Base-by-base conservation (phyloP, 2,329 filamentous ascomycete genomes). In the Pseudogymnoascus sp. region DNA sequence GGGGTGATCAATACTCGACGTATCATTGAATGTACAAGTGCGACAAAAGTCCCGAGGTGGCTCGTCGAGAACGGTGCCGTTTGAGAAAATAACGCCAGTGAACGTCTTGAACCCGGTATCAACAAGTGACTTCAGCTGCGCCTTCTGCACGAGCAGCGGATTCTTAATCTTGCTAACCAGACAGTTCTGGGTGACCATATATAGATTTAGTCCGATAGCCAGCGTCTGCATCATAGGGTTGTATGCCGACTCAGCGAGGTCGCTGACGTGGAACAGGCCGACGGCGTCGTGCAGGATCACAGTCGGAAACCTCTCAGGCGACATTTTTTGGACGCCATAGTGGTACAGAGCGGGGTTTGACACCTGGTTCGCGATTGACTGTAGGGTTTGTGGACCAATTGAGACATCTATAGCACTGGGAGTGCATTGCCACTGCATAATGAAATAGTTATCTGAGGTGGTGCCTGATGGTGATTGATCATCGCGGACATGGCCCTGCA, bases 301-400 rank as follows among this genome's bases (percentile, higher is more conserved):
- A 41, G 57, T 67, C 3, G 43, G 43, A 50, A 50, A 50, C 5
- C 37, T 41, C 34, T 67, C 61, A 3, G 70, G 70, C 20, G 60
- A 65, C 65, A 71, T 72, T 57, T 64, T 63, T 59, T 69, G 22
- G 22, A 25, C 22, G 11, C 71, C 70, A 60, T 69, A 68, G 68
- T 67, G 72, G 65, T 74, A 74, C n/a, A 74, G 63, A 3, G 72
- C 63, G 4, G 72, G 72, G 60, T 74, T 74, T 14, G 70, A 71
- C 9, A 69, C 67, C 18, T 71, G 61, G 3, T 72, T 65, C n/a
- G 69, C 72, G 34, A 72, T 67, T 22, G 62, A 62, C 61, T 74
- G 66, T 16, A 70, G 14, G 14, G 34, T 37, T n/a, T n/a, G 14
- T 6, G 34, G 34, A 5, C 34, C 34, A 37, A n/a, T 5, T n/a